A percentile compares a stretch with the other conserved stretches of the same genome.
Evolutionary conservation across 805 yeast species (phyloP).

Genomic region (Kodamaea jinghongensis): DNA sequence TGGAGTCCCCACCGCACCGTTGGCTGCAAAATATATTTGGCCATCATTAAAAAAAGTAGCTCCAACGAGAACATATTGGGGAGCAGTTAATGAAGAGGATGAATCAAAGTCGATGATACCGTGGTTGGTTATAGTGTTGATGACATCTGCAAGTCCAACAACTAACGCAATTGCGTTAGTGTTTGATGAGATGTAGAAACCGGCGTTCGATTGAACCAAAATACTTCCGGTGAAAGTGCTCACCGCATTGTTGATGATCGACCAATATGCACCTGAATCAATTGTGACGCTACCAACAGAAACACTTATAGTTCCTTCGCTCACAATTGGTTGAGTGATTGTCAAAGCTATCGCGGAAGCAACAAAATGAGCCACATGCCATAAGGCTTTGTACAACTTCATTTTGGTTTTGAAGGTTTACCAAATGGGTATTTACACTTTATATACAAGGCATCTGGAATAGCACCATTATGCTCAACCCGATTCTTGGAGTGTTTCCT

Average conservation of each 20-base stretch:
- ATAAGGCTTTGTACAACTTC: background rate
- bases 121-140: slow-evolving; percentile 17
- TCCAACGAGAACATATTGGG: slow-evolving; percentile 9
- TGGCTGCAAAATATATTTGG: slow-evolving; percentile 12
- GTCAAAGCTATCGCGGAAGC: slow-evolving; percentile 3
- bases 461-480: no score
- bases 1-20: slow-evolving; percentile 12
- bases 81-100: slow-evolving; percentile 11
- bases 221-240: slow-evolving; percentile 15
- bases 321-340: slow-evolving; percentile 16
- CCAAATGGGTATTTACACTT: no score
- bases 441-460: no score
- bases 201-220: slow-evolving; percentile 13
- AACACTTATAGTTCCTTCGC: slow-evolving; percentile 17
- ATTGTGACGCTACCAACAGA: slow-evolving; percentile 18
- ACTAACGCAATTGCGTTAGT: slow-evolving; percentile 9
- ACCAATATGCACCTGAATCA: slow-evolving; percentile 17
- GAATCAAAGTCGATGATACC: slow-evolving; percentile 19
- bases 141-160: slow-evolving; percentile 11
- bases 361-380: slow-evolving; percentile 1
- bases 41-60: slow-evolving; percentile 12
- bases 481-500: no score
- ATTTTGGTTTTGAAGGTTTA: no score
- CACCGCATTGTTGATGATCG: slow-evolving; percentile 16
- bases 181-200: slow-evolving; percentile 15